These are phyloP conservation scores for Dinochytrium kinnereticum DNA, from an alignment of 371 early-diverging fungal genomes.

Conservation along the genomic window DNA sequence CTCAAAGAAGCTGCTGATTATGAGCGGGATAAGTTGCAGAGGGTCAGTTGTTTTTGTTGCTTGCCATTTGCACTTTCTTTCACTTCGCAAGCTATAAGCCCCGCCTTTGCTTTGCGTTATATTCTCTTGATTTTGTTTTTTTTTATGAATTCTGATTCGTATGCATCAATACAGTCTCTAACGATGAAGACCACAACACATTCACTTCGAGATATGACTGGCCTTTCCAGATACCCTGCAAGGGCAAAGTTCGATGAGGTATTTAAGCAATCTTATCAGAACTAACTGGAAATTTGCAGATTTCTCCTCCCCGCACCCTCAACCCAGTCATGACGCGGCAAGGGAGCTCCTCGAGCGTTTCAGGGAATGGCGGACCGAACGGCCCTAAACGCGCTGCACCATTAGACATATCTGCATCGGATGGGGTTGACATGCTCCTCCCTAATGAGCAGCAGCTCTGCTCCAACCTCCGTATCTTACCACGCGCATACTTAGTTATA, in stretches of 20 bases:
- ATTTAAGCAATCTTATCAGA: not conserved
- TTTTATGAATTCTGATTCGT: no score
- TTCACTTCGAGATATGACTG: not conserved
- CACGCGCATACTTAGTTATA: constrained; percentile 84
- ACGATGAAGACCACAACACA: no score
- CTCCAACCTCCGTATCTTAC: constrained; percentile 79
- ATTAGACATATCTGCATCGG: constrained; percentile 79
- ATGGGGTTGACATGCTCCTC: constrained; percentile 85
- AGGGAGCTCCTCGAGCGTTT: not conserved
- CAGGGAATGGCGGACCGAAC: constrained; percentile 19
- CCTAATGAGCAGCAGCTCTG: constrained; percentile 83
- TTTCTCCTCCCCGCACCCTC: constrained; percentile 19
- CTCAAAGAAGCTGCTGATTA: constrained; percentile 76
- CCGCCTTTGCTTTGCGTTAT: not conserved
- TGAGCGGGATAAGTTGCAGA: constrained; percentile 46
- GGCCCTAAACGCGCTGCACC: constrained; percentile 71
- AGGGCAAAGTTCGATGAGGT: constrained; percentile 8
- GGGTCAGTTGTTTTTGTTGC: constrained; percentile 33
- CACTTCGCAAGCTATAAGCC: not conserved
- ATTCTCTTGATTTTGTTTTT: no score
- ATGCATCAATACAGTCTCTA: no score
- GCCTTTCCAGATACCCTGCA: not conserved
- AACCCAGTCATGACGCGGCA: constrained; percentile 16
- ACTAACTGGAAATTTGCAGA: not conserved
- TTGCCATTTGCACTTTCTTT: not conserved